Base-by-base conservation (phyloP, 108 stramenopile species). In the Fragilariopsis cylindrus region DNA sequence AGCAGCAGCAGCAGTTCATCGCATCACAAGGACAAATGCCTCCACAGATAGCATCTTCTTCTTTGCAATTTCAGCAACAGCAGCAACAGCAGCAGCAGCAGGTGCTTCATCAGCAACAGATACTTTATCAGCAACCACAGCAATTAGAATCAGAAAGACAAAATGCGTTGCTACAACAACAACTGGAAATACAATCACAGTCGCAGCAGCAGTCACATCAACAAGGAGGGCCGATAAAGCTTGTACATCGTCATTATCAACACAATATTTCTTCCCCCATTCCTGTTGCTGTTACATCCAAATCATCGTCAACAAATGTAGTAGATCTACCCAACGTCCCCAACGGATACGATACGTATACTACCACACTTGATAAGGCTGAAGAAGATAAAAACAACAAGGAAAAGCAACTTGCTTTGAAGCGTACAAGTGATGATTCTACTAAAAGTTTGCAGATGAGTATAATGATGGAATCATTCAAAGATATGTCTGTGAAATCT, bases 401-500 rank as follows among this genome's bases (percentile, higher is more conserved):
- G 3, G 41, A 60, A 18, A 30, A 30, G 30, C 30, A 30, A 30
- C 30, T 30, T 30, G 30, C 30, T 30, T 30, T 30, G 2, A 30
- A 30, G 30, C 30, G 30, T 30, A 30, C 30, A 30, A 30, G 30
- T 30, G 30, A 30, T 30, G 30, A 30, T 30, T 30, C 30, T 30
- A 30, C 30, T 0, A 30, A 30, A 30, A 30, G 30, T 30, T 72
- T 72, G 77, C 72, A 80, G 15, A 65, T 80, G 67, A 75, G 74
- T 44, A 69, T 70, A 3, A 19, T 80, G 60, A 80, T 80, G 79
- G 79, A 69, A 46, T 80, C 79, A 62, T 80, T 80, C 74, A 80
- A 80, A 70, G 79, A 73, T 16, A 80, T 80, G 79, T 75, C 74
- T 30, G 74, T 73, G 2, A 47, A 57, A 5, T 62, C 44, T 2